Evolutionary conservation across 805 yeast genomes (phyloP).

Genomic region (Martiniozyma abietophila): DNA sequence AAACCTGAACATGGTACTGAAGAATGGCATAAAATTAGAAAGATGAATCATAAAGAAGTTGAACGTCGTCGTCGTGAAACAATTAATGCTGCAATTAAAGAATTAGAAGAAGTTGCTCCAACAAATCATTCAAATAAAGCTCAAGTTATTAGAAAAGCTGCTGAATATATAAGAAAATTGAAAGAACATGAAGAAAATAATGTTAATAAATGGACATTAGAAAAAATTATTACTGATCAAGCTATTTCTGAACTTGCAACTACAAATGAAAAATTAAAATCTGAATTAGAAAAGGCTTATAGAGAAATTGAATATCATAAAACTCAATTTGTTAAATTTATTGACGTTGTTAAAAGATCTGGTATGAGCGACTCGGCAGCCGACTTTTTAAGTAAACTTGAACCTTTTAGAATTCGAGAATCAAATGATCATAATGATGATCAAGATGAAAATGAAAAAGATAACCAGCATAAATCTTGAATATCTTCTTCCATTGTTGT

Average conservation of each 20-base stretch:
- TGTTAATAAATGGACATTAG: conserved; percentile 92
- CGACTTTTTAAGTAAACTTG: conserved; percentile 8
- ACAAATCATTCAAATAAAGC: conserved; percentile 84
- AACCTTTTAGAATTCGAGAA: background rate
- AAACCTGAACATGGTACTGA: conserved; percentile 42
- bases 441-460: background rate
- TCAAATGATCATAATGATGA: background rate
- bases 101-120: conserved; percentile 69
- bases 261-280: conserved; percentile 79
- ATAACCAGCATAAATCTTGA: background rate
- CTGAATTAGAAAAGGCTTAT: conserved; percentile 84
- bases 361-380: conserved; percentile 9
- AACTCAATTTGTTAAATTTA: conserved; percentile 25
- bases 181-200: conserved; percentile 84
- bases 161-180: conserved; percentile 80
- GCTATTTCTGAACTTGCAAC: conserved; percentile 77
- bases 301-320: conserved; percentile 85
- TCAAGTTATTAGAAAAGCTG: conserved; percentile 78
- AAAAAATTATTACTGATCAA: conserved; percentile 86
- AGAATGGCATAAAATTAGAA: conserved; percentile 76
- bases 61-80: conserved; percentile 88
- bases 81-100: conserved; percentile 80
- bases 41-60: conserved; percentile 91
- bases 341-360: conserved; percentile 8
- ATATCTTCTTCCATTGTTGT: background rate